Evolutionary conservation across 805 yeast species (phyloP).

Genomic region (Sugiyamaella marilandica): DNA sequence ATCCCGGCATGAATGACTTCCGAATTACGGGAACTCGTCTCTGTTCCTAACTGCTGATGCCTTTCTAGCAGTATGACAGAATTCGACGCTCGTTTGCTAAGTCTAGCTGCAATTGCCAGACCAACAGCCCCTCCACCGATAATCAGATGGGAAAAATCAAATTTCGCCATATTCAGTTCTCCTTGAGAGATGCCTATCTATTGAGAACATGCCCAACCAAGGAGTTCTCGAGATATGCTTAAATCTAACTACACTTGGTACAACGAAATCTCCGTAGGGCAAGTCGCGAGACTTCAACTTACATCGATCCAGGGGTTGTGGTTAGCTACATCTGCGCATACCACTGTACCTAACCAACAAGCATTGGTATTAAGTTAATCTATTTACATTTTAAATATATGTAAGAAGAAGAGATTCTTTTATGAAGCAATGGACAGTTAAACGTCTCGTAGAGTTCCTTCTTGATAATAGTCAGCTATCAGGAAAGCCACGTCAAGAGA

Average conservation of each 20-base stretch:
- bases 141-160: constrained; percentile 64
- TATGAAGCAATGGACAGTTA: not conserved
- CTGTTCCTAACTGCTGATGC: constrained; percentile 61
- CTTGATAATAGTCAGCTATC: constrained; percentile 34
- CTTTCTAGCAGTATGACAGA: constrained; percentile 66
- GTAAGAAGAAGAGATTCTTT: too few relatives aligned
- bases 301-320: too few relatives aligned
- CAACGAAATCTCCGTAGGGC: too few relatives aligned
- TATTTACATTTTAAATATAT: too few relatives aligned
- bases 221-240: too few relatives aligned
- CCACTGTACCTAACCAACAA: too few relatives aligned
- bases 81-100: constrained; percentile 44
- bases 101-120: constrained; percentile 69
- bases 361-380: too few relatives aligned
- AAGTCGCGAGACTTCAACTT: too few relatives aligned
- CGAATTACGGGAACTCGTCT: constrained; percentile 84
- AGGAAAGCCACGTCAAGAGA: constrained; percentile 39
- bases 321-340: too few relatives aligned
- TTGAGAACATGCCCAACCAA: too few relatives aligned
- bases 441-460: constrained; percentile 2
- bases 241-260: too few relatives aligned
- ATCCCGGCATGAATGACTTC: constrained; percentile 92
- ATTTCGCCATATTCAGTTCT: not conserved
- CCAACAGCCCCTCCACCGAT: constrained; percentile 88
- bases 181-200: too few relatives aligned